Evolutionary conservation across 2,329 filamentous ascomycete genomes (phyloP), one percentile per base, ranked within the genome.

Genomic region (Cordyceps militaris): DNA sequence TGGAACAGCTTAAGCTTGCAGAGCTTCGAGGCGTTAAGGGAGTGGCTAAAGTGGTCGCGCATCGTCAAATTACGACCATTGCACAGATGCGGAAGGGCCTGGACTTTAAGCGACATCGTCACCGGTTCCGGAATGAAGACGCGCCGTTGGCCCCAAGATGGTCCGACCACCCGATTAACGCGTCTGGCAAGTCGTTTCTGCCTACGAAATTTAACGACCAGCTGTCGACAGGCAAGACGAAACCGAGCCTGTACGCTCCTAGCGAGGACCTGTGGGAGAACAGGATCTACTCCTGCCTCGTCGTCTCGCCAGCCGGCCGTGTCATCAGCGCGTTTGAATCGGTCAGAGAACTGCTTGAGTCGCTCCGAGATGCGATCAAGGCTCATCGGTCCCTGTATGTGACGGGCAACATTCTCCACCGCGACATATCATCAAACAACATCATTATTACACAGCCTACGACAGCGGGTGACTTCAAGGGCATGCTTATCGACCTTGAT

Each of bases 361-460:
- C 64, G 1, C 59, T 70, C 19, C 65, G 66, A 5, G 71, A 75
- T 56, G 66, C 66, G 14, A 67, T 75, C 52, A 69, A 61, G n/a
- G 71, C 64, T n/a, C 67, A 75, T 54, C 64, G 59, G n/a, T 71
- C 67, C 16, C 62, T 76, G 0, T 69, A 70, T 30, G 13, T 63
- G 0, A 56, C 68, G 5, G 66, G 67, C 11, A 64, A 65, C 6
- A 71, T 74, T 53, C 66, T 75, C 9, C 67, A 75, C 58, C 63
- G 63, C 32, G 68, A 74, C 38, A 68, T 76, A 14, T 75, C 68
- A 0, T 61, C 66, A 1, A 65, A 67, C n/a, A 75, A 73, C 50
- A 70, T 75, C 19, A 72, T 75, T 30, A 70, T 76, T 14, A 63
- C 66, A 3, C 49, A 63, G 4, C 38, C 36, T 4, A 2, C 57